A percentile compares a stretch with the other conserved stretches of the same genome.
phyloP scores from a whole-genome alignment of 2,329 filamentous ascomycete species.

The Tolypocladium tundrense region DNA sequence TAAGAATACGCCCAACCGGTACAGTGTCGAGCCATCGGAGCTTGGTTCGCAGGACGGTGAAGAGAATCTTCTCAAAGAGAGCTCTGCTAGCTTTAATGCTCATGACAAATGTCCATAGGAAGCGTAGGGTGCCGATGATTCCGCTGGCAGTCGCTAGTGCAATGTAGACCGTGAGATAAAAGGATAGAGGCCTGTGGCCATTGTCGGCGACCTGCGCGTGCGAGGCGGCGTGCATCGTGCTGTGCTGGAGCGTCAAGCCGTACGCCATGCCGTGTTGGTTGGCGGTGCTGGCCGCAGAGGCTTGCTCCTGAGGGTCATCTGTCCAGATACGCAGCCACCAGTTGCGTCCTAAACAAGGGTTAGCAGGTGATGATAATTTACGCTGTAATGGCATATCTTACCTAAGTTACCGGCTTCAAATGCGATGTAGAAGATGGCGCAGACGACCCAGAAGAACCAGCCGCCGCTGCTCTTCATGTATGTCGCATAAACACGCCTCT shows the following conservation, averaged over 20 bases:
- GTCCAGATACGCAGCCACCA: conserved; percentile 61
- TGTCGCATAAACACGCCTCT: conserved; percentile 52
- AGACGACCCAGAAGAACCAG: conserved; percentile 46
- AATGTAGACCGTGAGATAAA: conserved; percentile 61
- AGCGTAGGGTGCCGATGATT: conserved; percentile 51
- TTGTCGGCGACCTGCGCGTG: conserved; percentile 15
- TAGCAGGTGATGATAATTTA: neutral
- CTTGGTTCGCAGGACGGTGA: conserved; percentile 58
- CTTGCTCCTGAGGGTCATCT: conserved; percentile 12
- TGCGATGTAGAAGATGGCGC: conserved; percentile 41
- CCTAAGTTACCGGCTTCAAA: conserved; percentile 46
- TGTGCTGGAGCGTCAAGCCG: conserved; percentile 36
- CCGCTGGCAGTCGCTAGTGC: conserved; percentile 46
- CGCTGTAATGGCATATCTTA: conserved; percentile 12
- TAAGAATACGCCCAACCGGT: conserved; percentile 65
- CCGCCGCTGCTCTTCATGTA: conserved; percentile 62
- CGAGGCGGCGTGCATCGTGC: conserved; percentile 28
- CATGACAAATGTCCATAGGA: conserved; percentile 51
- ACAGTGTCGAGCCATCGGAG: conserved; percentile 75
- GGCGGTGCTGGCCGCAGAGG: conserved; percentile 1
- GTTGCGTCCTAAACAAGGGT: conserved; percentile 30
- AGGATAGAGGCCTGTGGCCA: conserved; percentile 34
- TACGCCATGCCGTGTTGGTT: conserved; percentile 29
- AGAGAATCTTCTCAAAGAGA: conserved; percentile 58
- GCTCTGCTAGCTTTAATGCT: conserved; percentile 59